phyloP scores from a whole-genome alignment of 177 flowering plant genomes.

The Vitis hybrid region DNA sequence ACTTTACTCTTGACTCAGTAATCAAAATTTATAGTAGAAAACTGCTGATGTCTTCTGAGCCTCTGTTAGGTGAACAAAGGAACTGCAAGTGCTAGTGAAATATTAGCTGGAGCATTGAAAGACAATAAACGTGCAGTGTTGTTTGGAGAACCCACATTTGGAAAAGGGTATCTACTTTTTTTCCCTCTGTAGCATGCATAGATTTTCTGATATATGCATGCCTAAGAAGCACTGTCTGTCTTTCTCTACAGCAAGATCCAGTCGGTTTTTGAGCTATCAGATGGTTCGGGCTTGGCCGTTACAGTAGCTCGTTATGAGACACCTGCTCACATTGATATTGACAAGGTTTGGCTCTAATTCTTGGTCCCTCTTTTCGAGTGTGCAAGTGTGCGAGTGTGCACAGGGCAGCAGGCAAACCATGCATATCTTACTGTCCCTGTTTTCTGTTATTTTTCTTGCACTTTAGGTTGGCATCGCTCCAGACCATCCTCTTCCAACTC shows the following conservation, averaged over 20 bases:
- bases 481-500: constrained; percentile 79
- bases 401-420: background rate
- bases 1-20: background rate
- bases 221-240: constrained; percentile 11
- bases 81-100: constrained; percentile 99
- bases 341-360: constrained; percentile 58
- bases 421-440: background rate
- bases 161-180: constrained; percentile 71
- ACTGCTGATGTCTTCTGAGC: constrained; percentile 2
- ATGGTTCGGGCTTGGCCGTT: constrained; percentile 96
- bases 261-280: constrained; percentile 94
- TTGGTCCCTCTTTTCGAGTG: background rate
- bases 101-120: constrained; percentile 94
- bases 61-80: constrained; percentile 86
- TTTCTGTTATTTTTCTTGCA: constrained; percentile 3
- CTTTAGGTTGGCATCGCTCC: constrained; percentile 88
- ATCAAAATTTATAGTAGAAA: background rate
- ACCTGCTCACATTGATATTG: constrained; percentile 90
- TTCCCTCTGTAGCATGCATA: background rate
- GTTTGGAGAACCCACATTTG: constrained; percentile 92
- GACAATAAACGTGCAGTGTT: constrained; percentile 94
- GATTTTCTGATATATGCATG: background rate
- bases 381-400: background rate
- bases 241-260: constrained; percentile 77
- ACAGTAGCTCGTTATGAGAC: constrained; percentile 99